These are phyloP conservation scores for Coemansia sp. DNA, from an alignment of 192 early-diverging fungal species.

Conservation along the genomic window DNA sequence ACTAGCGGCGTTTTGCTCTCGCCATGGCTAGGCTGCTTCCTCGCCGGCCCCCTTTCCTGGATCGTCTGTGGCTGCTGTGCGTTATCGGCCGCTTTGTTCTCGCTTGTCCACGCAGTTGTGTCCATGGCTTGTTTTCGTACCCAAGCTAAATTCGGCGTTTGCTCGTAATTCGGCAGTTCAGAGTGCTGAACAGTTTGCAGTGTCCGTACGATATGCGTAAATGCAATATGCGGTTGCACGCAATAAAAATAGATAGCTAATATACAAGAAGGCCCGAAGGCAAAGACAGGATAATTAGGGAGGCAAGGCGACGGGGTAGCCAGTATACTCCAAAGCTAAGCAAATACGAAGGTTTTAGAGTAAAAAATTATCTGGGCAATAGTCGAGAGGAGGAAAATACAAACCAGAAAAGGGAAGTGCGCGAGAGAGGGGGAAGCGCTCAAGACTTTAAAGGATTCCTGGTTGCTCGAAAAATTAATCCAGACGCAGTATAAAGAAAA, in stretches of 20 bases:
- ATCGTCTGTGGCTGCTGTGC: constrained; percentile 4
- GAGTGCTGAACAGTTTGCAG: background rate
- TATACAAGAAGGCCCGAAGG: constrained; percentile 5
- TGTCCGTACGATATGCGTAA: background rate
- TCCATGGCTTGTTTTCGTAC: background rate
- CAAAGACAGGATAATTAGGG: background rate
- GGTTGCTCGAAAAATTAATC: background rate
- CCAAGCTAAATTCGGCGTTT: background rate
- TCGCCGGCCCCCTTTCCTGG: background rate
- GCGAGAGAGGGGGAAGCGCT: background rate
- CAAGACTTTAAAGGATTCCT: constrained; percentile 1
- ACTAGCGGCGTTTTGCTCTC: constrained; percentile 9
- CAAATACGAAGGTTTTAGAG: background rate
- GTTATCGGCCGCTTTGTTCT: constrained; percentile 1
- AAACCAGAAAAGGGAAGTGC: background rate
- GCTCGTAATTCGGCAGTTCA: background rate
- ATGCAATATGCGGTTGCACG: background rate
- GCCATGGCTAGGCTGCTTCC: background rate
- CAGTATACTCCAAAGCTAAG: background rate
- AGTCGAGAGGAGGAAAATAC: background rate
- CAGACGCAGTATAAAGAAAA: background rate
- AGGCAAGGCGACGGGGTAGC: background rate
- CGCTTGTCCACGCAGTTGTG: background rate
- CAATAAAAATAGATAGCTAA: background rate
- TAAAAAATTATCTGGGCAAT: background rate